phyloP scores from a whole-genome alignment of 2,329 filamentous ascomycete species.

The Talaromyces atroroseus region DNA sequence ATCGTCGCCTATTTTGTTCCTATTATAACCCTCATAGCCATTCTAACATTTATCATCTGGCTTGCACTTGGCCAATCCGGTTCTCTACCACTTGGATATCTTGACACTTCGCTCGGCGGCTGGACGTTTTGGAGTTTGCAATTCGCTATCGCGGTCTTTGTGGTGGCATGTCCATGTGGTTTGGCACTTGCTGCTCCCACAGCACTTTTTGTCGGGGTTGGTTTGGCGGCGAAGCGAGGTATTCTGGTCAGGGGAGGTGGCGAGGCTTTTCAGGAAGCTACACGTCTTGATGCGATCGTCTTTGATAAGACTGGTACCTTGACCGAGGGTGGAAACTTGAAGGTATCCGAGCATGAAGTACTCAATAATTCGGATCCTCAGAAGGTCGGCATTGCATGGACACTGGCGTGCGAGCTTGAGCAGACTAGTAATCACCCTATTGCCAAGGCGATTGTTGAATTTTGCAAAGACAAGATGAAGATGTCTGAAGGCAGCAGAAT shows the following conservation, averaged over 20 bases:
- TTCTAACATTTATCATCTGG: slow-evolving; percentile 45
- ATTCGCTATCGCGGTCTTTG: slow-evolving; percentile 77
- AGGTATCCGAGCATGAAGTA: slow-evolving; percentile 48
- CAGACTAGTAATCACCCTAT: slow-evolving; percentile 57
- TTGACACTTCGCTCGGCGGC: slow-evolving; percentile 43
- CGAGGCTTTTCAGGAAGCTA: slow-evolving; percentile 80
- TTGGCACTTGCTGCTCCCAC: slow-evolving; percentile 80
- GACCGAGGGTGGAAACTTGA: slow-evolving; percentile 59
- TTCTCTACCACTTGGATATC: slow-evolving; percentile 44
- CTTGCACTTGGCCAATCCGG: slow-evolving; percentile 41
- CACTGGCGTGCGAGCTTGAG: slow-evolving; percentile 48
- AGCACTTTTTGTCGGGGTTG: slow-evolving; percentile 77
- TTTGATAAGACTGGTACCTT: slow-evolving; percentile 88
- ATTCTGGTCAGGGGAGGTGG: slow-evolving; percentile 80
- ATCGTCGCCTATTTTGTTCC: slow-evolving; percentile 48
- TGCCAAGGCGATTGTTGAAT: slow-evolving; percentile 49
- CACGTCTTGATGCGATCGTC: slow-evolving; percentile 68
- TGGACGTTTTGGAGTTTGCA: slow-evolving; percentile 53
- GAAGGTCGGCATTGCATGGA: slow-evolving; percentile 38
- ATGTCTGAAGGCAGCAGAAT: slow-evolving; percentile 1
- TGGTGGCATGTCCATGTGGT: slow-evolving; percentile 80
- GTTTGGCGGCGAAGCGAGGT: slow-evolving; percentile 70
- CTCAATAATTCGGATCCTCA: slow-evolving; percentile 27
- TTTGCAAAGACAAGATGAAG: slow-evolving; percentile 35
- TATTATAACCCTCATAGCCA: slow-evolving; percentile 44